Base-by-base conservation (phyloP, 257 asterid genomes). In the Cruciata laevipes region DNA sequence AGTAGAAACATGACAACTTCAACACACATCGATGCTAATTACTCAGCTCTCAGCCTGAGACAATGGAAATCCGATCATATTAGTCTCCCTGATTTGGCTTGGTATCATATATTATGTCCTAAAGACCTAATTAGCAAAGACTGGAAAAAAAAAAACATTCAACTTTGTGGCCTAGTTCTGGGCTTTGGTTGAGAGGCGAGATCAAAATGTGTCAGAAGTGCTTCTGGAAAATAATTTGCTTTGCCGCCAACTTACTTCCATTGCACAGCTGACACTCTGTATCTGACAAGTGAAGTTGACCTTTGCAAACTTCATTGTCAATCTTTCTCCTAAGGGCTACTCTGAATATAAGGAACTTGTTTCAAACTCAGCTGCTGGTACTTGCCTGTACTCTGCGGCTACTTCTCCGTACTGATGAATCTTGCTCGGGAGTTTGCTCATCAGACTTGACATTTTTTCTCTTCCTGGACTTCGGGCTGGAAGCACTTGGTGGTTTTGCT, bases 371-470 rank as follows among this genome's bases (percentile, higher is more conserved):
- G 32, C 61, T 71, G 58, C 74, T 63, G 65, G 55, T 74, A 73
- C 79, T 71, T 32, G 67, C 42, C 64, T 67, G 80, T 71, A 83
- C 47, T 56, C 80, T 63, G 72, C 55, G 21, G 55, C 72, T 58
- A 70, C 77, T 81, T 71, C 71, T 75, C 57, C 73, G 77, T 7
- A 47, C 67, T 23, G 76, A 65, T 68, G 38, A 21, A 9, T 70
- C 76, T 64, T 35, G 75, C 72, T 68, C 56, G 68, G 63, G 47
- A 17, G 60, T 7, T 37, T 64, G 61, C 65, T 44, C 71, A 47
- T 79, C 76, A n/a, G 31, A 66, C 59, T 47, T 60, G 20, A 3
- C 61, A 71, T 16, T 27, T 67, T 57, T 66, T 65, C 73, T 74
- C 71, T 77, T 81, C 49, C 82, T 53, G 51, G 82, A 65, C 55